Conservation (phyloP, 2,329 filamentous ascomycete genomes). For the Sporothrix luriei region DNA sequence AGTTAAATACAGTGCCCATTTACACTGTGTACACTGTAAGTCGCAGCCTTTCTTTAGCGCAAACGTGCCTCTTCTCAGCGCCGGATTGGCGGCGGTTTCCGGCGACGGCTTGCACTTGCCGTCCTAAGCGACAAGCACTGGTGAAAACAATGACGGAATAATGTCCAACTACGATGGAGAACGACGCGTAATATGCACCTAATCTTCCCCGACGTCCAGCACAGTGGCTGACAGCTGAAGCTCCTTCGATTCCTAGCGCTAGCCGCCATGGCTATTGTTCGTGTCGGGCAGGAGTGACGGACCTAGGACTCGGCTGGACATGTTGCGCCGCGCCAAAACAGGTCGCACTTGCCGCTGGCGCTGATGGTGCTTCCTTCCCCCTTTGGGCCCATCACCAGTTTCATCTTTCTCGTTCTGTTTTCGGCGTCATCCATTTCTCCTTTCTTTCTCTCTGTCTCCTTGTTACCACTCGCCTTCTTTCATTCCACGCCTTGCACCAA, state of each 20-base stretch:
- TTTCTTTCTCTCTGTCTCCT: background rate
- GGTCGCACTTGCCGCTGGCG: slow-evolving; percentile 10
- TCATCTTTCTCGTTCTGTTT: slow-evolving; percentile 9
- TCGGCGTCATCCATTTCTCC: background rate
- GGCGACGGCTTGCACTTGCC: background rate
- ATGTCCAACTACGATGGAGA: background rate
- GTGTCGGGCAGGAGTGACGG: slow-evolving; percentile 1
- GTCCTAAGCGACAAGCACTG: slow-evolving; percentile 1
- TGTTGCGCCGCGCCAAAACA: slow-evolving; percentile 3
- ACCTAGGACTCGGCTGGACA: background rate
- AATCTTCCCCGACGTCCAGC: background rate
- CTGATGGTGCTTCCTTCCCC: slow-evolving; percentile 10
- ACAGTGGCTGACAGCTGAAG: slow-evolving; percentile 28
- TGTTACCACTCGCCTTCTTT: background rate
- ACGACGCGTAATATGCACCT: background rate
- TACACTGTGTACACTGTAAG: slow-evolving; percentile 10
- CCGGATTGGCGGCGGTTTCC: slow-evolving; percentile 27
- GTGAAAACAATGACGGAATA: background rate
- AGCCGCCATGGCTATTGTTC: background rate
- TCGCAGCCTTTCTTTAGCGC: slow-evolving; percentile 8
- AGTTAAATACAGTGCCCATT: background rate
- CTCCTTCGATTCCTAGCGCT: slow-evolving; percentile 13
- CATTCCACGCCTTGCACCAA: background rate
- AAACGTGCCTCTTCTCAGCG: slow-evolving; percentile 25
- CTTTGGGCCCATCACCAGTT: slow-evolving; percentile 18